Percentiles rank a stretch among this genome's conserved stretches.
Evolutionary conservation across 176 grass and related monocot genomes (phyloP).

Genomic region (Zoysia pacifica): DNA sequence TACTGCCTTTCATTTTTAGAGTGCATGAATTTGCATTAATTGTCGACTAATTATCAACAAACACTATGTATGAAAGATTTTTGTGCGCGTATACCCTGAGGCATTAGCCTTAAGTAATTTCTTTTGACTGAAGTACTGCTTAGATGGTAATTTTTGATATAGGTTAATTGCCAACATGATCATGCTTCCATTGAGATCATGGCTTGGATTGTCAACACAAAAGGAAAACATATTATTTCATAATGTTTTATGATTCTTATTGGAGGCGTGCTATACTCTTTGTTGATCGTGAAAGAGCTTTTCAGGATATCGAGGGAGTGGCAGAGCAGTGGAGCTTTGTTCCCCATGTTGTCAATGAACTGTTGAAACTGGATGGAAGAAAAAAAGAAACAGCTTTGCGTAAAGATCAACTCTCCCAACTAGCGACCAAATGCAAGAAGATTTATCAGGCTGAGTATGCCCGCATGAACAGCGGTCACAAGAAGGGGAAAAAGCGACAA

Average conservation of each 20-base stretch:
- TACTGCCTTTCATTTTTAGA: neutral
- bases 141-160: neutral
- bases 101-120: neutral
- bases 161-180: neutral
- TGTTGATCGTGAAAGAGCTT: slow-evolving; percentile 18
- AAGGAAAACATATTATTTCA: neutral
- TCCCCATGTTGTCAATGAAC: slow-evolving; percentile 66
- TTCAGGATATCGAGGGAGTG: slow-evolving; percentile 63
- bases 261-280: neutral
- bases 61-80: slow-evolving; percentile 9
- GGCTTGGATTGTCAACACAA: slow-evolving; percentile 1
- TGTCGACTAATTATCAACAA: neutral
- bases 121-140: neutral
- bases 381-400: slow-evolving; percentile 39
- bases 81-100: neutral
- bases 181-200: neutral
- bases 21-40: neutral
- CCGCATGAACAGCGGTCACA: slow-evolving; percentile 18
- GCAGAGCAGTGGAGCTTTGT: slow-evolving; percentile 82
- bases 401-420: slow-evolving; percentile 51
- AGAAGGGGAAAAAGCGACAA: slow-evolving; percentile 41
- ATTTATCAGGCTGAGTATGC: slow-evolving; percentile 67
- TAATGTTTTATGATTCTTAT: neutral
- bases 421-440: slow-evolving; percentile 69
- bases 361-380: slow-evolving; percentile 52